Base-by-base conservation (phyloP, 495 filamentous ascomycete genomes). In the Penicillium egyptiacum region DNA sequence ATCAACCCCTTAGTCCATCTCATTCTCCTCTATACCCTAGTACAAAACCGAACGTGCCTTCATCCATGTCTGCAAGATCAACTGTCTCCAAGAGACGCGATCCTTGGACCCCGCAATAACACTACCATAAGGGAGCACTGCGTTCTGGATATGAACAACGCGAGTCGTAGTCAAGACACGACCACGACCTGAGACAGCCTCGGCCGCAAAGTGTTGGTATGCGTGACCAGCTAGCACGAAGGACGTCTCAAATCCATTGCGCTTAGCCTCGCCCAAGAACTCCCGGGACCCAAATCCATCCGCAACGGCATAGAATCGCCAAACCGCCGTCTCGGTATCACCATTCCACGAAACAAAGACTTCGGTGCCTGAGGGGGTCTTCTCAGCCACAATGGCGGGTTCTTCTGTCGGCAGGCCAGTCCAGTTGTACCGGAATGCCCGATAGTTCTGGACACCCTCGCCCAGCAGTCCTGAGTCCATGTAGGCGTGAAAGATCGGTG, bases 271-370 rank as follows among this genome's bases (percentile, higher is more conserved):
- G 14, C 74, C 76, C 47, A 77, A 50, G 54, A 63, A 75, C 11
- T 65, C 54, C 23, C 70, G 64, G 2, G 70, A 72, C 9, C 69
- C 71, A 53, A 62, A 69, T 9, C 61, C 60, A 53, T 71, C 74
- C 0, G 65, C 63, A 7, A 74, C 58, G 2, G 64, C 60, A 58
- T 70, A 76, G 62, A 77, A 77, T 11, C 67, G 52, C 75, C 74
- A 78, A 19, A 55, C 33, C 28, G 56, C 58, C 1, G 70, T 75
- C 57, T 76, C 70, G 5, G 74, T 77, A 43, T 74, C 74, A 4
- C 75, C 75, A 42, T 78, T 77, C 74, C 74, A 76, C 4, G 71
- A 75, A 11, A 78, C 73, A 61, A 73, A 78, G 2, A 74, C 53
- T 2, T 56, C 60, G 0, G 69, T 76, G 5, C 63, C 67, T 3